phyloP scores from a whole-genome alignment of 495 filamentous ascomycete genomes.

The Thermochaetoides thermophila region DNA sequence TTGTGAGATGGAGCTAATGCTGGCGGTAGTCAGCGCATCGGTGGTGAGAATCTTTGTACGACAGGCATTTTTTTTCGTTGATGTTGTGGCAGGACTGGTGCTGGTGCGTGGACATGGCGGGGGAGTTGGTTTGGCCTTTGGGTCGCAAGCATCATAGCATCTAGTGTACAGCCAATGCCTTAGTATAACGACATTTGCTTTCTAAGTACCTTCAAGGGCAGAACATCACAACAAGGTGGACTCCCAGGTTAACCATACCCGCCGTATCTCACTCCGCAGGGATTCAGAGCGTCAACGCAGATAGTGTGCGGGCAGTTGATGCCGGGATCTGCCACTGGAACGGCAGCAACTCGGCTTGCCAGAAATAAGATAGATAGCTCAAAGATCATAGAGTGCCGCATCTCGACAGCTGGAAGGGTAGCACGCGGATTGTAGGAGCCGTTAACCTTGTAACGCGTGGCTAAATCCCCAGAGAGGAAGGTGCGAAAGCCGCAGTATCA shows the following conservation, averaged over 20 bases:
- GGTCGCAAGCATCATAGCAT: conserved; percentile 14
- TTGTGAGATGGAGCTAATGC: background rate
- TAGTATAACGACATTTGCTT: background rate
- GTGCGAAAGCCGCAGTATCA: background rate
- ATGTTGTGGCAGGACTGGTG: background rate
- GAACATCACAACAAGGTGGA: too few relatives aligned
- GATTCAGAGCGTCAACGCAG: conserved; percentile 12
- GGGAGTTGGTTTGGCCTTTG: conserved; percentile 4
- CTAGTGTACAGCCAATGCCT: conserved; percentile 1
- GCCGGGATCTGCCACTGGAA: background rate
- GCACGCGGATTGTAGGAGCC: background rate
- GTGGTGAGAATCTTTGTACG: background rate
- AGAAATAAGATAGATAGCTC: conserved; percentile 4
- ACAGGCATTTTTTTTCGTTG: conserved; percentile 1
- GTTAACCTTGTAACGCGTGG: background rate
- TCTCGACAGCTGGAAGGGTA: too few relatives aligned
- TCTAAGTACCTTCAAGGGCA: too few relatives aligned
- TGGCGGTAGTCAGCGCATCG: background rate
- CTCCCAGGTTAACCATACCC: conserved; percentile 11
- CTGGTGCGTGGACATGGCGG: conserved; percentile 9
- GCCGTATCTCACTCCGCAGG: conserved; percentile 12
- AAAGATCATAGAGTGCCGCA: too few relatives aligned
- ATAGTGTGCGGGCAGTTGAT: conserved; percentile 6
- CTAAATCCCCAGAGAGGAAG: conserved; percentile 2
- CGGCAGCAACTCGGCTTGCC: conserved; percentile 5